phyloP scores from a whole-genome alignment of 73 alveolate species.

The Uronychia setigera region DNA sequence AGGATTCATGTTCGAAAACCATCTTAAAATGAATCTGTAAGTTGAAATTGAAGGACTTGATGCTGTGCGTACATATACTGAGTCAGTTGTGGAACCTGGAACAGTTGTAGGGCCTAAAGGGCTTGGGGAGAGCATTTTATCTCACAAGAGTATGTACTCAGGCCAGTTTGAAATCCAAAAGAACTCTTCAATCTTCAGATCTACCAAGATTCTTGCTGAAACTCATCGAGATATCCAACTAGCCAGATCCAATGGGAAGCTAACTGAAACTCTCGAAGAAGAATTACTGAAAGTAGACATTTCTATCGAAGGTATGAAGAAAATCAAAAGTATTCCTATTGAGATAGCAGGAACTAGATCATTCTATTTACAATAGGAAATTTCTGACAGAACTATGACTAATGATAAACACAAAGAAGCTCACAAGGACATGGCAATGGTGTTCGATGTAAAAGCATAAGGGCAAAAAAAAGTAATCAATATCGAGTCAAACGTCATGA shows the following conservation, averaged over 20 bases:
- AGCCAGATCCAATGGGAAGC: conserved; percentile 7
- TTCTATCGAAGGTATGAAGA: conserved; percentile 27
- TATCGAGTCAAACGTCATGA: conserved; percentile 17
- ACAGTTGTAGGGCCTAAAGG: conserved; percentile 14
- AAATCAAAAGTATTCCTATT: conserved; percentile 41
- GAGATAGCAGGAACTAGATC: conserved; percentile 60
- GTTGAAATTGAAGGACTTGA: conserved; percentile 14
- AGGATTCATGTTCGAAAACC: conserved; percentile 30
- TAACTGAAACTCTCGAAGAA: conserved; percentile 26
- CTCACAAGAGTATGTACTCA: background rate
- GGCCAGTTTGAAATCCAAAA: background rate
- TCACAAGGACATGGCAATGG: conserved; percentile 8
- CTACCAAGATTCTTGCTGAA: background rate
- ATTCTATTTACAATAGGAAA: conserved; percentile 15
- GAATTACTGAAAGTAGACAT: conserved; percentile 44
- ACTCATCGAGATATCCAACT: background rate
- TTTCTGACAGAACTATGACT: background rate
- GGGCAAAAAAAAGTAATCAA: conserved; percentile 18
- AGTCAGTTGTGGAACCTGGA: background rate
- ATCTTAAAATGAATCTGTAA: background rate
- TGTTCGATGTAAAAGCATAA: conserved; percentile 9
- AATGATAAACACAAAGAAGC: background rate
- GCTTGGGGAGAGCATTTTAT: background rate
- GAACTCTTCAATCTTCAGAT: background rate
- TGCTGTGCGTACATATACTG: conserved; percentile 1